Evolutionary conservation across 2,329 filamentous ascomycete species (phyloP).

Genomic region (Ophiobolus disseminans): DNA sequence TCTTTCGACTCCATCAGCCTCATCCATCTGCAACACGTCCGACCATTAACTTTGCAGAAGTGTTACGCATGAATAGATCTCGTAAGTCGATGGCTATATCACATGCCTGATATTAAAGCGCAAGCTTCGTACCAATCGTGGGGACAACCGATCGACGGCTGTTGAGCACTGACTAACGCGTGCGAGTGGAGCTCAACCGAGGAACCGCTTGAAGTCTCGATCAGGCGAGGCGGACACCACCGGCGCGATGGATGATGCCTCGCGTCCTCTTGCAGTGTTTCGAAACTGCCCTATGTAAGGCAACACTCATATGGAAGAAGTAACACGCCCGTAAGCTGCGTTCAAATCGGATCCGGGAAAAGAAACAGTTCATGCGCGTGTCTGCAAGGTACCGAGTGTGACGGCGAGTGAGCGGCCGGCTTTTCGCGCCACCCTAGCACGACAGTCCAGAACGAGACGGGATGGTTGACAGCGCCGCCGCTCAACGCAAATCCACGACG

Average conservation of each 20-base stretch:
- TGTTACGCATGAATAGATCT: not conserved
- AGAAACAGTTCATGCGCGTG: conserved; percentile 14
- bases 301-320: not conserved
- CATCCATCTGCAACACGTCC: conserved; percentile 6
- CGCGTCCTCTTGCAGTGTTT: conserved; percentile 11
- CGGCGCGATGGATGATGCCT: conserved; percentile 3
- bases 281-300: conserved; percentile 18
- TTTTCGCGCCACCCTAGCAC: conserved; percentile 8
- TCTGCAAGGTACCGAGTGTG: conserved; percentile 14
- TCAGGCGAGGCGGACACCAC: conserved; percentile 14
- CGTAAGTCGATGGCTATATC: not conserved
- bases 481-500: conserved; percentile 10
- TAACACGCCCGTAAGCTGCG: conserved; percentile 4
- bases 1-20: conserved; percentile 11
- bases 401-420: conserved; percentile 11
- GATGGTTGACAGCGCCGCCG: conserved; percentile 5
- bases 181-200: conserved; percentile 12
- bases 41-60: not conserved
- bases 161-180: not conserved
- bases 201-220: conserved; percentile 13
- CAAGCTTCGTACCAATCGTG: not conserved
- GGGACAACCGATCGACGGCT: not conserved
- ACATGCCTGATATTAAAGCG: not conserved
- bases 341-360: conserved; percentile 1
- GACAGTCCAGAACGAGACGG: conserved; percentile 9